These are phyloP conservation scores for Phytophthora capsici DNA, from an alignment of 352 stramenopile species.

Conservation along the genomic window DNA sequence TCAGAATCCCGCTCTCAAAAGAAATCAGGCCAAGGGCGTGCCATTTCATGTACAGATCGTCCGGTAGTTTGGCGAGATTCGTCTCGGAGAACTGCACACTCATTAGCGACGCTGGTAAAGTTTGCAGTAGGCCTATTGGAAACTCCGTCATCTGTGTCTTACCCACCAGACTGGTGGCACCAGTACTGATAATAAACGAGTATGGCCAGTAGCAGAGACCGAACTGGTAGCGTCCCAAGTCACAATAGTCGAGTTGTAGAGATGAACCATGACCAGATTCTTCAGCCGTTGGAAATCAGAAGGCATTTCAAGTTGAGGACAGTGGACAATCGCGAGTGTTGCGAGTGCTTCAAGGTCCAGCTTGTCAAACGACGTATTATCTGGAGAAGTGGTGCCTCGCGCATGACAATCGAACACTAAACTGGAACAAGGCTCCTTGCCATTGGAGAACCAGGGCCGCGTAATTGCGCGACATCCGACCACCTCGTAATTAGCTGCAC, in stretches of 20 bases:
- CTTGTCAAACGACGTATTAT: slow-evolving; percentile 16
- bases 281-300: slow-evolving; percentile 5
- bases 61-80: slow-evolving; percentile 14
- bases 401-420: slow-evolving; percentile 23
- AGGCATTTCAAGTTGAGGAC: slow-evolving; percentile 16
- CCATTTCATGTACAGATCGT: slow-evolving; percentile 17
- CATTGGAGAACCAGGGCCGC: slow-evolving; percentile 26
- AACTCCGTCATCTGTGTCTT: slow-evolving; percentile 20
- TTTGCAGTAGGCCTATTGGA: slow-evolving; percentile 15
- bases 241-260: slow-evolving; percentile 33
- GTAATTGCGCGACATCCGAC: slow-evolving; percentile 16
- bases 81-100: slow-evolving; percentile 29
- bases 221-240: slow-evolving; percentile 16
- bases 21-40: slow-evolving; percentile 7
- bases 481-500: slow-evolving; percentile 16
- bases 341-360: slow-evolving; percentile 9
- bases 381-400: neutral
- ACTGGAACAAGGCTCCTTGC: slow-evolving; percentile 29
- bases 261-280: slow-evolving; percentile 14
- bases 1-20: slow-evolving; percentile 25
- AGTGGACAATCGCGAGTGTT: slow-evolving; percentile 22
- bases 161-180: slow-evolving; percentile 8
- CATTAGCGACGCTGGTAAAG: slow-evolving; percentile 12
- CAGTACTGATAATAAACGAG: slow-evolving; percentile 16
- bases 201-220: slow-evolving; percentile 17